phyloP scores from a whole-genome alignment of 2,329 filamentous ascomycete genomes.

The Aspergillus caelatus region DNA sequence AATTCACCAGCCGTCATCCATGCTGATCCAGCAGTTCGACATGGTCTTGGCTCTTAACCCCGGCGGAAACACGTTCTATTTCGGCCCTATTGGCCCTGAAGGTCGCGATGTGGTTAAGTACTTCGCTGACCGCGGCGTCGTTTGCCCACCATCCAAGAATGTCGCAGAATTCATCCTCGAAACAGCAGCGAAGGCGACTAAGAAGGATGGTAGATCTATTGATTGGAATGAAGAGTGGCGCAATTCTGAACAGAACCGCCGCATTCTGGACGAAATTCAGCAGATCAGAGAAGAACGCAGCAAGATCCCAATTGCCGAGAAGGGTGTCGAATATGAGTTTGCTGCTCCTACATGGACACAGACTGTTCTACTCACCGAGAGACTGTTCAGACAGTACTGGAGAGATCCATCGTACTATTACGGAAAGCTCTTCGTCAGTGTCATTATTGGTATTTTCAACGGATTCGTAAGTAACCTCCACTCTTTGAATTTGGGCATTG shows the following conservation, averaged over 20 bases:
- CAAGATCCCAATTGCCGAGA: conserved; percentile 48
- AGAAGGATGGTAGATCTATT: conserved; percentile 58
- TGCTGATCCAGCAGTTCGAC: conserved; percentile 73
- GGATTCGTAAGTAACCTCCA: conserved; percentile 55
- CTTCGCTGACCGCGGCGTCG: conserved; percentile 66
- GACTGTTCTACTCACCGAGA: conserved; percentile 67
- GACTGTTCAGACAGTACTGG: conserved; percentile 75
- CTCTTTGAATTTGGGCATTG: background rate
- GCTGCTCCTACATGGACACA: conserved; percentile 67
- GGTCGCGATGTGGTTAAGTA: conserved; percentile 68
- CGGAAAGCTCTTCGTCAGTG: conserved; percentile 72
- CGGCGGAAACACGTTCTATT: conserved; percentile 73
- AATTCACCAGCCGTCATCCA: conserved; percentile 71
- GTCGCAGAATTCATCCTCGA: conserved; percentile 69
- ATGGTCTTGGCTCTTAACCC: conserved; percentile 71
- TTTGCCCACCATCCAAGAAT: conserved; percentile 68
- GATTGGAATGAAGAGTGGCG: conserved; percentile 79
- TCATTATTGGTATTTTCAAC: conserved; percentile 76
- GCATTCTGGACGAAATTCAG: conserved; percentile 66
- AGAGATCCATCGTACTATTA: conserved; percentile 76
- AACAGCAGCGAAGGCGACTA: conserved; percentile 61
- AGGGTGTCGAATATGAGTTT: conserved; percentile 57
- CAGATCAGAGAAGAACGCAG: conserved; percentile 62
- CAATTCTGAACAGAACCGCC: conserved; percentile 63
- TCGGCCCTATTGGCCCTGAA: conserved; percentile 70